A percentile compares a stretch with the other conserved stretches of the same genome.
Conservation (phyloP, 163 green algal genomes). For the Scenedesmus sp. region DNA sequence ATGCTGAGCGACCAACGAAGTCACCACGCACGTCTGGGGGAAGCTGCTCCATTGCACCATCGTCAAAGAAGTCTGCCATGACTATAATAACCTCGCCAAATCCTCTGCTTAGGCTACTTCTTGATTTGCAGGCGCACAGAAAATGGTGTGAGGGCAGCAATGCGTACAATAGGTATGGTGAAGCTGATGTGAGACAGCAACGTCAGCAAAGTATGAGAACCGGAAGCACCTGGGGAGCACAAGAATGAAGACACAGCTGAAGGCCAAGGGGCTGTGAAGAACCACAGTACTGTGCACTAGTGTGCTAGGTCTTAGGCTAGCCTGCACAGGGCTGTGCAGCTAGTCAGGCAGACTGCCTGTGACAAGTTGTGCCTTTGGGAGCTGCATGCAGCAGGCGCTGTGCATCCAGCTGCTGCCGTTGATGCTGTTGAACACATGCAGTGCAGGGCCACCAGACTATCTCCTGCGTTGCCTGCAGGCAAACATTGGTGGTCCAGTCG, state of each 20-base stretch:
- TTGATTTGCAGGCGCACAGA: not conserved
- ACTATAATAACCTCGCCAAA: not conserved
- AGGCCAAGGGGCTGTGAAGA: not conserved
- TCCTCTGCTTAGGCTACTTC: not conserved
- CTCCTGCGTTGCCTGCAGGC: too few species aligned
- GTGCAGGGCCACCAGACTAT: too few species aligned
- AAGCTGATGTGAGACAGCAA: not conserved
- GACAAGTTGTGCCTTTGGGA: not conserved
- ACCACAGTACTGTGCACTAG: not conserved
- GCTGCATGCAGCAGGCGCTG: not conserved
- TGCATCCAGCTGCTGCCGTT: not conserved
- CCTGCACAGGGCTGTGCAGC: too few species aligned
- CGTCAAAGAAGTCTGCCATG: slow-evolving; percentile 23
- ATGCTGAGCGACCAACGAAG: not conserved
- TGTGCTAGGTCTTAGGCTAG: not conserved
- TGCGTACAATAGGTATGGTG: not conserved
- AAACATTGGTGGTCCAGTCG: too few species aligned
- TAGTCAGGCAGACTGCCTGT: too few species aligned
- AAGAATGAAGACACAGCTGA: not conserved
- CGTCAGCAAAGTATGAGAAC: not conserved
- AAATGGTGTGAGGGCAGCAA: not conserved
- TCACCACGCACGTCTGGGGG: not conserved
- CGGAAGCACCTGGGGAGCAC: not conserved
- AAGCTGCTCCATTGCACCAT: not conserved
- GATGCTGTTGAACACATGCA: too few species aligned